Evolutionary conservation across 441 rosid genomes (phyloP).

Genomic region (Hura crepitans): DNA sequence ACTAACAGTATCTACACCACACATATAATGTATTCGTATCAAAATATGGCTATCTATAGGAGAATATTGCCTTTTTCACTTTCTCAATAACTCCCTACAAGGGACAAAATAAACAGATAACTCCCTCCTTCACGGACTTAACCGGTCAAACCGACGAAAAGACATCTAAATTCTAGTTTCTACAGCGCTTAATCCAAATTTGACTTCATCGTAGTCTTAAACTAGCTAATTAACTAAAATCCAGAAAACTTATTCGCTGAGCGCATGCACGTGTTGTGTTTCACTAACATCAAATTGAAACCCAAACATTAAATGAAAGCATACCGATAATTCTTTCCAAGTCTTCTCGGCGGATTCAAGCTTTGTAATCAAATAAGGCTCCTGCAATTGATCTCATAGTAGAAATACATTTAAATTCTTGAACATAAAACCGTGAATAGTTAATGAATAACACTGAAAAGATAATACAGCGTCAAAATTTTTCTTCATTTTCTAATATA

Average conservation of each 20-base stretch:
- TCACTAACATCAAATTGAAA: neutral
- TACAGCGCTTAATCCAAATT: neutral
- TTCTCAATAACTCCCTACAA: neutral
- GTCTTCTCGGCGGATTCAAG: constrained; percentile 92
- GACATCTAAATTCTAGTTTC: neutral
- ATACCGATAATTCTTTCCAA: constrained; percentile 89
- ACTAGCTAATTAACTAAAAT: neutral
- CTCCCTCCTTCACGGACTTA: neutral
- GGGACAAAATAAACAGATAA: too few relatives aligned
- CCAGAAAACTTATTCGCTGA: neutral
- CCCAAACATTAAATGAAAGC: constrained; percentile 15
- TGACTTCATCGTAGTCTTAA: neutral
- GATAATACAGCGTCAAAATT: neutral
- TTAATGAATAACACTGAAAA: neutral
- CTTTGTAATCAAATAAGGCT: constrained; percentile 67
- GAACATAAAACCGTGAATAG: neutral
- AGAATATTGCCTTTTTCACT: neutral
- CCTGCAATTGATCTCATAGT: constrained; percentile 38
- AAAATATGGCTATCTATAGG: neutral
- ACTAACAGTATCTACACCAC: neutral
- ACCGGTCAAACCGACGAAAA: neutral
- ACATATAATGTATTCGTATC: neutral
- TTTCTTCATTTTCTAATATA: neutral
- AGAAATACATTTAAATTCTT: neutral
- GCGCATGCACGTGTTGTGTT: neutral